Percentiles rank a stretch among this genome's conserved stretches.
phyloP scores from a whole-genome alignment of 2,329 filamentous ascomycete species.

The Colletotrichum paranaense region DNA sequence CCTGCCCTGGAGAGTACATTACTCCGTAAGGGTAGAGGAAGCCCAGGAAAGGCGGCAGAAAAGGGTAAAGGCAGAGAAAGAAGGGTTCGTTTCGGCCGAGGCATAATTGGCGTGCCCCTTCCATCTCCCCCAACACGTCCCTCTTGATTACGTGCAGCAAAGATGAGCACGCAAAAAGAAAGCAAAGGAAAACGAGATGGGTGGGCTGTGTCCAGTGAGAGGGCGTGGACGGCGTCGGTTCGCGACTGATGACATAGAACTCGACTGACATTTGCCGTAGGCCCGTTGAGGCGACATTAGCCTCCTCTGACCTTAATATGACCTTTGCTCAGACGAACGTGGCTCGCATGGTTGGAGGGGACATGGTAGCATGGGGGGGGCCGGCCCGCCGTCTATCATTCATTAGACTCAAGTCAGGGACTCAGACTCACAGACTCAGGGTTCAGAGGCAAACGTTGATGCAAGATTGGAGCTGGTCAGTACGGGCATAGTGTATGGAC shows the following conservation, averaged over 20 bases:
- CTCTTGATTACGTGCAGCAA: constrained; percentile 28
- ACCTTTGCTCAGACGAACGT: constrained; percentile 4
- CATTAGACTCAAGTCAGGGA: background rate
- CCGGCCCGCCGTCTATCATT: background rate
- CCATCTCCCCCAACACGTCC: background rate
- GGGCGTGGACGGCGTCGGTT: background rate
- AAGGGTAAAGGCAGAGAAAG: background rate
- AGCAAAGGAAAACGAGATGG: constrained; percentile 24
- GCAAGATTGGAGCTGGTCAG: background rate
- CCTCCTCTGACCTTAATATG: background rate
- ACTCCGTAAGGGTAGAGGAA: background rate
- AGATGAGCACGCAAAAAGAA: constrained; percentile 28
- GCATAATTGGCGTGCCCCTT: background rate
- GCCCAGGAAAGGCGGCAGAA: no score
- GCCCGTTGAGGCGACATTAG: constrained; percentile 5
- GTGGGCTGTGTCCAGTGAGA: background rate
- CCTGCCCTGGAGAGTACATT: no score
- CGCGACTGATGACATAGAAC: constrained; percentile 27
- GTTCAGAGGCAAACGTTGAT: background rate
- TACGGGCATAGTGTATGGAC: no score
- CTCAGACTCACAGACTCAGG: background rate
- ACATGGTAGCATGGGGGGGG: background rate
- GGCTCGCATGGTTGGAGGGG: background rate
- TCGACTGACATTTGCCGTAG: constrained; percentile 23
- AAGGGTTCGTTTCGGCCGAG: background rate